These are phyloP conservation scores for Achaetomiella virescens DNA, from an alignment of 495 filamentous ascomycete genomes.

Conservation along the genomic window DNA sequence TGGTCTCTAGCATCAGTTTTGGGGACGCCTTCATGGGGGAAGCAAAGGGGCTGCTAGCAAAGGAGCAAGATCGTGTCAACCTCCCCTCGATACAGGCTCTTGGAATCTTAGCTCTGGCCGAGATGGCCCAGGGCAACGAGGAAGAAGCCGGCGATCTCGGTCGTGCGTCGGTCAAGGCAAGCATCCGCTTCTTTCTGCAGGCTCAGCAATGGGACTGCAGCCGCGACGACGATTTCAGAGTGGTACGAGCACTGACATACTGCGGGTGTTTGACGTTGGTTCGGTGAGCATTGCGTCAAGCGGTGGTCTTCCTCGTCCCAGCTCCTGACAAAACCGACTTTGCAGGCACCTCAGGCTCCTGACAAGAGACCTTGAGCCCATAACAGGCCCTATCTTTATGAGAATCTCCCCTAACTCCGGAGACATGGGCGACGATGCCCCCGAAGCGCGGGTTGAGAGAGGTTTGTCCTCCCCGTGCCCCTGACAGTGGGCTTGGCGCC, in stretches of 20 bases:
- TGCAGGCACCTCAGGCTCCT: slow-evolving; percentile 19
- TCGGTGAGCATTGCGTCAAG: slow-evolving; percentile 11
- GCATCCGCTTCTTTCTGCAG: slow-evolving; percentile 18
- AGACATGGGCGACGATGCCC: slow-evolving; percentile 19
- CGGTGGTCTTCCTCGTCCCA: neutral
- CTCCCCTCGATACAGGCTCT: slow-evolving; percentile 25
- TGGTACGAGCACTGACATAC: slow-evolving; percentile 19
- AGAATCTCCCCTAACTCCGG: slow-evolving; percentile 14
- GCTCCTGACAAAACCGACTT: neutral
- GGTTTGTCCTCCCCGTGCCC: slow-evolving; percentile 3
- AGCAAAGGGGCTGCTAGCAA: slow-evolving; percentile 18
- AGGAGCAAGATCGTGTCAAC: slow-evolving; percentile 12
- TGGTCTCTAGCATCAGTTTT: slow-evolving; percentile 21
- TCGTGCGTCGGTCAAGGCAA: slow-evolving; percentile 20
- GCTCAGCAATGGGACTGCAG: neutral
- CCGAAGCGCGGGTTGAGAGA: slow-evolving; percentile 22
- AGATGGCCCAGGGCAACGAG: slow-evolving; percentile 23
- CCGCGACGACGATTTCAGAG: slow-evolving; percentile 11
- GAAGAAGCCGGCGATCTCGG: slow-evolving; percentile 21
- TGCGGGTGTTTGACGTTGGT: slow-evolving; percentile 24
- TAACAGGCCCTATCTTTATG: slow-evolving; percentile 24
- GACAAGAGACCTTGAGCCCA: slow-evolving; percentile 25
- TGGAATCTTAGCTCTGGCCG: slow-evolving; percentile 21
- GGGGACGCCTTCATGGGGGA: slow-evolving; percentile 28
- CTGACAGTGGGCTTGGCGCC: too few relatives aligned